Evolutionary conservation across 1,139 yeast genomes (phyloP).

Genomic region (Diutina sp.): DNA sequence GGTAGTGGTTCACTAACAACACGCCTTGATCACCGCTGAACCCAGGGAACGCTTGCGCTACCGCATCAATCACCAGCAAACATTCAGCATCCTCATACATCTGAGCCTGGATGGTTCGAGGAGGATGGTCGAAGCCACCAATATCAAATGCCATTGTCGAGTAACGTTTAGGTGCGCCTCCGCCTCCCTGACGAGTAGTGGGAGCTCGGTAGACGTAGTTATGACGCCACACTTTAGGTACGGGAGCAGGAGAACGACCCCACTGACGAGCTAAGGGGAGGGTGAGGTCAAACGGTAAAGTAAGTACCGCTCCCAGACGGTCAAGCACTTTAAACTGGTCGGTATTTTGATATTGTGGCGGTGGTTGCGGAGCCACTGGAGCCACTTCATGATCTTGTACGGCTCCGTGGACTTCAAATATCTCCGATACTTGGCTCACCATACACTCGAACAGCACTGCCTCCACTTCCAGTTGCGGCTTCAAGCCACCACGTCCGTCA

Average conservation of each 20-base stretch:
- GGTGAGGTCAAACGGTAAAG: slow-evolving; percentile 79
- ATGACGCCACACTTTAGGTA: slow-evolving; percentile 58
- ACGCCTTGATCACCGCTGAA: slow-evolving; percentile 37
- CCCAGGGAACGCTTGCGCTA: slow-evolving; percentile 51
- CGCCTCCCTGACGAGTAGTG: slow-evolving; percentile 17
- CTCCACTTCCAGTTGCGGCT: slow-evolving; percentile 15
- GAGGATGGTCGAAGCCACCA: slow-evolving; percentile 6
- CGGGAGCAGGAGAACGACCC: slow-evolving; percentile 44
- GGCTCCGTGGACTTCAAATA: slow-evolving; percentile 80
- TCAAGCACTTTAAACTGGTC: slow-evolving; percentile 64
- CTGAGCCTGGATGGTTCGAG: neutral
- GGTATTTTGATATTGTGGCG: slow-evolving; percentile 74
- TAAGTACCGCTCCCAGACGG: slow-evolving; percentile 75
- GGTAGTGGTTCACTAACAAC: slow-evolving; percentile 68
- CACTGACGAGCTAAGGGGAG: slow-evolving; percentile 78
- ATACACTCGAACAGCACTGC: slow-evolving; percentile 35
- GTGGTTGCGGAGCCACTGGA: slow-evolving; percentile 11
- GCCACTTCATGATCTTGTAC: slow-evolving; percentile 49
- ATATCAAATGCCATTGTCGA: slow-evolving; percentile 84
- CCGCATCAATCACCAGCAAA: slow-evolving; percentile 67
- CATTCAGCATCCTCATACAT: slow-evolving; percentile 61
- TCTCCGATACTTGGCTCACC: slow-evolving; percentile 38
- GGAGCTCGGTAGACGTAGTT: slow-evolving; percentile 70
- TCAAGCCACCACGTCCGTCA: slow-evolving; percentile 30
- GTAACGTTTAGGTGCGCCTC: slow-evolving; percentile 66